These are phyloP conservation scores for Aphanoascus verrucosus DNA, from an alignment of 2,329 filamentous ascomycete genomes.

Conservation along the genomic window DNA sequence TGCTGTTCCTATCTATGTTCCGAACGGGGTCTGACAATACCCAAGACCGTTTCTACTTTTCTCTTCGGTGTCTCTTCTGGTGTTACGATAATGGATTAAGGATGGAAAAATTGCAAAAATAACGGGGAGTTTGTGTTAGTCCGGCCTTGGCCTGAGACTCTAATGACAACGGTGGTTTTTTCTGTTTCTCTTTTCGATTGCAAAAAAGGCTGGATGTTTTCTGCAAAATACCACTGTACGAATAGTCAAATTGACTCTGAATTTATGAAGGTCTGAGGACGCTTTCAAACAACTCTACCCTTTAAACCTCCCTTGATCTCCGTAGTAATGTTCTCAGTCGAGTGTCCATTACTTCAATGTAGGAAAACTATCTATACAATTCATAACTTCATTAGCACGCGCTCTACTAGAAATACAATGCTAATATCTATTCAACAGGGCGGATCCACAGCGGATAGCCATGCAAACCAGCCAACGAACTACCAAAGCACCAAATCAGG, in stretches of 20 bases:
- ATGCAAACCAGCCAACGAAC: background rate
- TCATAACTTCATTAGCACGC: background rate
- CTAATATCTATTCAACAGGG: background rate
- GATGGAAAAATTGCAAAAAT: constrained; percentile 2
- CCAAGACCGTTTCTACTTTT: background rate
- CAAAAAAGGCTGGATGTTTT: background rate
- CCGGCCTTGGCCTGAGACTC: background rate
- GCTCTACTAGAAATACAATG: constrained; percentile 5
- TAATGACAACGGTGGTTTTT: constrained; percentile 4
- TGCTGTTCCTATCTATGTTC: background rate
- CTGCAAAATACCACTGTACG: constrained; percentile 11
- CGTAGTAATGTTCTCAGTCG: too few relatives aligned
- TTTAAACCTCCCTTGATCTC: background rate
- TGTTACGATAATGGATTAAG: background rate
- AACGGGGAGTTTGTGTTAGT: constrained; percentile 7
- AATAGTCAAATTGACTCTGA: constrained; percentile 7
- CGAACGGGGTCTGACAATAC: background rate
- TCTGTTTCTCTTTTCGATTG: constrained; percentile 1
- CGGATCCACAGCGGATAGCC: background rate
- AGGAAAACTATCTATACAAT: constrained; percentile 3
- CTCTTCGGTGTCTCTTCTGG: background rate
- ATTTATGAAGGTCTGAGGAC: background rate
- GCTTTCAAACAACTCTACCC: background rate
- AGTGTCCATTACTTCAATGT: background rate
- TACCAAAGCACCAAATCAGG: too few relatives aligned